A percentile compares a stretch with the other conserved stretches of the same genome.
These are phyloP conservation scores for Jimgerdemannia flammicorona DNA, from an alignment of 192 early-diverging fungal species.

Conservation along the genomic window DNA sequence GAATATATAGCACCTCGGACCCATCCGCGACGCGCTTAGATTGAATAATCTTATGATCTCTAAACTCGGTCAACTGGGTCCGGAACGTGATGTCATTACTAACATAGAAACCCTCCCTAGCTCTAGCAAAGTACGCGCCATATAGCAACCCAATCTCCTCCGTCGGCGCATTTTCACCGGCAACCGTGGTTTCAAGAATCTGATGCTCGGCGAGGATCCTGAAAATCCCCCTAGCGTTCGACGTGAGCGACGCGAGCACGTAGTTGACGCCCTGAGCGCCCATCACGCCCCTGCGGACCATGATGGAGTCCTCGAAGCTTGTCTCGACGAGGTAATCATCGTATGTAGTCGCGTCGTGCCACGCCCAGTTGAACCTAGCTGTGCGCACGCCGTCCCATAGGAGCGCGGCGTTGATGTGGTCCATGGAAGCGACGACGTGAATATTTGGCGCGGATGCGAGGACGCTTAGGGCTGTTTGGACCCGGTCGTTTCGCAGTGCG, in stretches of 20 bases:
- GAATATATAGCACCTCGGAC: conserved; percentile 69
- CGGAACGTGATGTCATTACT: conserved; percentile 81
- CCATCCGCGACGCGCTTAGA: conserved; percentile 56
- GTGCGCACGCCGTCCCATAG: conserved; percentile 80
- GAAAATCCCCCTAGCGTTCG: conserved; percentile 85
- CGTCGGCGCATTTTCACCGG: conserved; percentile 26
- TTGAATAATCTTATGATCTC: conserved; percentile 86
- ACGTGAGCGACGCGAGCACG: conserved; percentile 79
- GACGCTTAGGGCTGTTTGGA: conserved; percentile 61
- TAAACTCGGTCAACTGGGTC: conserved; percentile 90
- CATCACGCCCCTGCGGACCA: conserved; percentile 47
- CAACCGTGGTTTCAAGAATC: conserved; percentile 40
- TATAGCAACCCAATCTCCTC: conserved; percentile 58
- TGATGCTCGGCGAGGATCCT: conserved; percentile 81
- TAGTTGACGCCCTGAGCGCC: conserved; percentile 69
- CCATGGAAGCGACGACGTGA: conserved; percentile 79
- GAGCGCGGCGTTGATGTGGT: conserved; percentile 88
- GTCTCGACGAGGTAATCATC: conserved; percentile 79
- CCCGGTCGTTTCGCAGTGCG: conserved; percentile 62
- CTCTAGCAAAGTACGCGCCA: conserved; percentile 61
- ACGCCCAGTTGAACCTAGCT: conserved; percentile 75
- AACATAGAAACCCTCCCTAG: conserved; percentile 80
- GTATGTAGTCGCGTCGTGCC: conserved; percentile 92
- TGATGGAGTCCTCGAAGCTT: conserved; percentile 72
- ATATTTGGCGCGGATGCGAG: conserved; percentile 67